Base-by-base conservation (phyloP, 331 rosid genomes). In the Saraca asoca region DNA sequence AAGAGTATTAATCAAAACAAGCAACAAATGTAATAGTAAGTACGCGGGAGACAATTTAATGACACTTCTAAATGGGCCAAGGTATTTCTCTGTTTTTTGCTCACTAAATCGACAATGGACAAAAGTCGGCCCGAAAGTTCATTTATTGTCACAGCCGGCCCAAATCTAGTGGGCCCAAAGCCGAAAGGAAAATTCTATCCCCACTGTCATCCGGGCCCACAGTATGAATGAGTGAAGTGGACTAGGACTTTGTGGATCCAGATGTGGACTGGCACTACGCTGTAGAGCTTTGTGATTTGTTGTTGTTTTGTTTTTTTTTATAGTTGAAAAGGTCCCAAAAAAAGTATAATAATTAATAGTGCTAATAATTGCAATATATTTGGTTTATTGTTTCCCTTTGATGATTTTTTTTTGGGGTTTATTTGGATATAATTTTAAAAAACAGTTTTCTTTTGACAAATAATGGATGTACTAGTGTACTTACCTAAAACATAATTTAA, bases 151-250 rank as follows among this genome's bases (percentile, higher is more conserved):
- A 39, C 43, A 39, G 43, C 43, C 43, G 11, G 14, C 49, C 49
- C 46, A 42, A 42, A 12, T 42, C n/a, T 1, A 42, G 46, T 42
- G 12, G 46, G 46, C 12, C 46, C 12, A 1, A 10, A 10, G 3
- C 46, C n/a, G n/a, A 10, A 42, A 37, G 8, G 2, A 3, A 24
- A 37, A 8, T 37, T 37, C 41, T 37, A 37, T 37, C 41, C 41
- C 41, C 41, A 5, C 7, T 7, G 3, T 39, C 43, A 2, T 53
- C 34, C 60, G 73, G 56, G 29, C 61, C 73, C 79, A 54, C 17
- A 0, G 0, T 9, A 0, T 16, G 0, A 19, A 13, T 8, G 19
- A 43, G 34, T 9, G 34, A 61, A 1, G 18, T 33, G 18, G 17
- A 17, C 18, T 19, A 49, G 17, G n/a, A 24, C 31, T 24, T 24